A percentile compares a stretch with the other conserved stretches of the same genome.
phyloP scores from a whole-genome alignment of 2,329 filamentous ascomycete species.

The Neofusicoccum umdonicola region DNA sequence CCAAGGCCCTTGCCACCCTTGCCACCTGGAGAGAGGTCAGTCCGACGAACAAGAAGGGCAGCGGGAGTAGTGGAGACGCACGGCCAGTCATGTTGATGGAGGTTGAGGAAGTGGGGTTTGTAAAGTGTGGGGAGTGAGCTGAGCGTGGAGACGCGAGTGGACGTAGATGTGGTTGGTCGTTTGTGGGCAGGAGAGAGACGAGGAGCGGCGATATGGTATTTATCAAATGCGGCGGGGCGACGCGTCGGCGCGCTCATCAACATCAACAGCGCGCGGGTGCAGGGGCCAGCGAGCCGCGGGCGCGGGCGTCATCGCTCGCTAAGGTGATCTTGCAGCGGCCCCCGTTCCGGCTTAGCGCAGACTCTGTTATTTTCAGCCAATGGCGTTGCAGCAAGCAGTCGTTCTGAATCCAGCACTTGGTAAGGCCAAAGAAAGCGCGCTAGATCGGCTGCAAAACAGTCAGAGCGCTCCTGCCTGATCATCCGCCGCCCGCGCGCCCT shows the following conservation, averaged over 20 bases:
- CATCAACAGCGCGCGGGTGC: not conserved
- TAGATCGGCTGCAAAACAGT: constrained; percentile 18
- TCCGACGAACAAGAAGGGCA: constrained; percentile 9
- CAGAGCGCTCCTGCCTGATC: constrained; percentile 31
- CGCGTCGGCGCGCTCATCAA: constrained; percentile 17
- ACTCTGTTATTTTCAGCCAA: constrained; percentile 13
- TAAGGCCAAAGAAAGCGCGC: constrained; percentile 20
- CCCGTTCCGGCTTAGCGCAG: constrained; percentile 16
- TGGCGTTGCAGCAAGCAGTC: not conserved
- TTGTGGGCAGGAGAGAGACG: not conserved
- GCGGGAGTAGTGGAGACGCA: constrained; percentile 30
- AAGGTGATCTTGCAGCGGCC: not conserved
- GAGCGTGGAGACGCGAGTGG: constrained; percentile 7
- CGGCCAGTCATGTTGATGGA: constrained; percentile 44
- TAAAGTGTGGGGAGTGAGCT: not conserved
- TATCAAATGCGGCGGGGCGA: constrained; percentile 14
- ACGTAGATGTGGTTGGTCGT: constrained; percentile 6
- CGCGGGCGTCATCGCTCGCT: constrained; percentile 8
- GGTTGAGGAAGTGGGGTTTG: not conserved
- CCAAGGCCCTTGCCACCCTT: constrained; percentile 56
- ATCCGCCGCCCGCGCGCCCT: constrained; percentile 30
- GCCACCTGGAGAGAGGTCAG: constrained; percentile 44
- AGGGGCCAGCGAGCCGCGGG: not conserved
- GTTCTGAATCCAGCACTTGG: constrained; percentile 21
- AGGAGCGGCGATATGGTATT: constrained; percentile 9